Conservation (phyloP, 1,284 basidiomycete species). For the Cutaneotrichosporon mucoides region DNA sequence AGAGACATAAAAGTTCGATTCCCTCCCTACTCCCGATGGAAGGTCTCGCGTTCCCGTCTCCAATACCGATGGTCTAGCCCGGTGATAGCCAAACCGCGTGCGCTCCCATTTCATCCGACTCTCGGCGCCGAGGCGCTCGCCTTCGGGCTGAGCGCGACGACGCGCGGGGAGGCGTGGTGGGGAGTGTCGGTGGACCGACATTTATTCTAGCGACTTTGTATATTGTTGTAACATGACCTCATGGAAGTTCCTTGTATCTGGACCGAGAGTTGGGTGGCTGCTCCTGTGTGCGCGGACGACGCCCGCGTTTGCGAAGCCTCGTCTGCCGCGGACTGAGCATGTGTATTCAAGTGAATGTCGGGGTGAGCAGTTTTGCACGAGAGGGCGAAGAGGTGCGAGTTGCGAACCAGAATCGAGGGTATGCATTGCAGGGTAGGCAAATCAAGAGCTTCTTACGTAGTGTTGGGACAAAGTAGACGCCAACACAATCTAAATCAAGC, state of each 20-base stretch:
- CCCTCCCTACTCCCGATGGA: slow-evolving; percentile 43
- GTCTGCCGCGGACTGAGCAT: too few relatives aligned
- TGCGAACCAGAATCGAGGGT: neutral
- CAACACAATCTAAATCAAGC: too few relatives aligned
- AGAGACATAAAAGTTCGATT: slow-evolving; percentile 50
- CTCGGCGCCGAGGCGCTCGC: slow-evolving; percentile 21
- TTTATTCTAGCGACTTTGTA: neutral
- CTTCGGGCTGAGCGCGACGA: slow-evolving; percentile 25
- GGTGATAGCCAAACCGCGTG: slow-evolving; percentile 38
- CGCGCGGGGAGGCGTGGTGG: slow-evolving; percentile 14
- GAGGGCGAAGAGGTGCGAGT: too few relatives aligned
- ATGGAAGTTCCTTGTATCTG: too few relatives aligned
- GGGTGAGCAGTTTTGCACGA: too few relatives aligned
- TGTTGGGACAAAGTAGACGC: too few relatives aligned
- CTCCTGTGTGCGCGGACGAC: too few relatives aligned
- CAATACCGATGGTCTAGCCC: slow-evolving; percentile 36
- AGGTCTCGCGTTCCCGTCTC: slow-evolving; percentile 50
- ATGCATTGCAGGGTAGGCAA: neutral
- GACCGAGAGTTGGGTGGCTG: too few relatives aligned
- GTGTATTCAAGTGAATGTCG: too few relatives aligned
- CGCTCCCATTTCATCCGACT: slow-evolving; percentile 6
- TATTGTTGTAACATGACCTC: too few relatives aligned
- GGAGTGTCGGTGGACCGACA: slow-evolving; percentile 26
- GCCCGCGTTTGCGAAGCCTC: too few relatives aligned
- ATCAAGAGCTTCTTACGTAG: too few relatives aligned